phyloP scores from a whole-genome alignment of 345 rosid species.

The Trapa incisa region DNA sequence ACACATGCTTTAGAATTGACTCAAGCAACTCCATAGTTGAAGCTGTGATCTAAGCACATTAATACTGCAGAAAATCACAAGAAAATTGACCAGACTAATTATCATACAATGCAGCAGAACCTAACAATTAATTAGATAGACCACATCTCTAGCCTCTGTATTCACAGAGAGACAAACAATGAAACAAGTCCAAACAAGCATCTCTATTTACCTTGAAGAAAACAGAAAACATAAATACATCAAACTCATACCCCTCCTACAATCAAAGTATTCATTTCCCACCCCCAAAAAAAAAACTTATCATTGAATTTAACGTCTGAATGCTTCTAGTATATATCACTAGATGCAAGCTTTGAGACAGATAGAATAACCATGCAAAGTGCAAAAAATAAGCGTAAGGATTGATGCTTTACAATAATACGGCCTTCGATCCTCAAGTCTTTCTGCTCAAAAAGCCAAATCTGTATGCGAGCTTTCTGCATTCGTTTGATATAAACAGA shows the following conservation, averaged over 20 bases:
- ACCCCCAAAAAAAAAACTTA: neutral
- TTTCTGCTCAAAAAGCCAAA: slow-evolving; percentile 97
- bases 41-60: neutral
- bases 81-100: neutral
- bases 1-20: neutral
- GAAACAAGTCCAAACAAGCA: neutral
- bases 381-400: neutral
- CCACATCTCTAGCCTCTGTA: neutral
- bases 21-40: neutral
- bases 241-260: neutral
- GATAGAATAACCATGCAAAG: slow-evolving; percentile 5
- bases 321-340: neutral
- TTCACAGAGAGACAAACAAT: neutral
- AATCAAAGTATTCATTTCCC: neutral
- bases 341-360: neutral
- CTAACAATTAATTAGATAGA: neutral
- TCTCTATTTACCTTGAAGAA: neutral
- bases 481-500: slow-evolving; percentile 3
- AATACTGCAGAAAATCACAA: neutral
- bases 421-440: slow-evolving; percentile 85
- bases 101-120: neutral
- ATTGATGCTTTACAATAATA: slow-evolving; percentile 33
- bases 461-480: slow-evolving; percentile 94
- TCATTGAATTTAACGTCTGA: neutral
- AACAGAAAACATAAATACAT: neutral